Conservation (phyloP, 2,329 filamentous ascomycete genomes). For the Fusarium haematococcum region DNA sequence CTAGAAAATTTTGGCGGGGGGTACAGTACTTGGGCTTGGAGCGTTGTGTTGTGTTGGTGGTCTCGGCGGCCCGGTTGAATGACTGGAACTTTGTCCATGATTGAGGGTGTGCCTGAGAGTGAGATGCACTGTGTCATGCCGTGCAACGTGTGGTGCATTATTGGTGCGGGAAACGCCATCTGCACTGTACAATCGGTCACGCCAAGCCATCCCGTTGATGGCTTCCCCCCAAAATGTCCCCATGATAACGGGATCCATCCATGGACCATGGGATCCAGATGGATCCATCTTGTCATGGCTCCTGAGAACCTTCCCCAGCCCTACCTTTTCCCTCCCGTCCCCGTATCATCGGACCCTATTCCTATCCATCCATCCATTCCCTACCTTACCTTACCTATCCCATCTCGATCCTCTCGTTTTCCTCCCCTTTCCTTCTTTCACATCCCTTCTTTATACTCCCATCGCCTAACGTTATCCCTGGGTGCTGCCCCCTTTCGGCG, state of each 20-base stretch:
- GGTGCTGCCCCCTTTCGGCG: conserved; percentile 35
- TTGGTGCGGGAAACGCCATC: conserved; percentile 10
- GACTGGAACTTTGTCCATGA: not conserved
- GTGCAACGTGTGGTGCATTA: not conserved
- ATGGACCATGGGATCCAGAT: not conserved
- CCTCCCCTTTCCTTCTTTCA: conserved; percentile 10
- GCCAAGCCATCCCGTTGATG: conserved; percentile 30
- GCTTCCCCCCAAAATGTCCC: conserved; percentile 26
- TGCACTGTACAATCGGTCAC: conserved; percentile 9
- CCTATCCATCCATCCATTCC: conserved; percentile 9
- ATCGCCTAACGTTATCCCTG: conserved; percentile 16
- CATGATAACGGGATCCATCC: conserved; percentile 36
- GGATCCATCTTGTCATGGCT: conserved; percentile 36
- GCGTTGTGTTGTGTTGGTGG: not conserved
- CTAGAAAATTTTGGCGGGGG: not conserved
- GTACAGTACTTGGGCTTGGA: not conserved
- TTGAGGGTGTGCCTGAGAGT: not conserved
- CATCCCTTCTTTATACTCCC: conserved; percentile 29
- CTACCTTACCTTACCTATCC: conserved; percentile 17
- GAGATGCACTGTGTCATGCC: not conserved
- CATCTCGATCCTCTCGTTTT: conserved; percentile 32
- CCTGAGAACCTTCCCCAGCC: conserved; percentile 36
- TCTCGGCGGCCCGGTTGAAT: conserved; percentile 3
- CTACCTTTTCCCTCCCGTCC: conserved; percentile 22
- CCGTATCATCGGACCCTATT: conserved; percentile 30